Conservation (phyloP, 805 yeast genomes). For the Candida caryicola region DNA sequence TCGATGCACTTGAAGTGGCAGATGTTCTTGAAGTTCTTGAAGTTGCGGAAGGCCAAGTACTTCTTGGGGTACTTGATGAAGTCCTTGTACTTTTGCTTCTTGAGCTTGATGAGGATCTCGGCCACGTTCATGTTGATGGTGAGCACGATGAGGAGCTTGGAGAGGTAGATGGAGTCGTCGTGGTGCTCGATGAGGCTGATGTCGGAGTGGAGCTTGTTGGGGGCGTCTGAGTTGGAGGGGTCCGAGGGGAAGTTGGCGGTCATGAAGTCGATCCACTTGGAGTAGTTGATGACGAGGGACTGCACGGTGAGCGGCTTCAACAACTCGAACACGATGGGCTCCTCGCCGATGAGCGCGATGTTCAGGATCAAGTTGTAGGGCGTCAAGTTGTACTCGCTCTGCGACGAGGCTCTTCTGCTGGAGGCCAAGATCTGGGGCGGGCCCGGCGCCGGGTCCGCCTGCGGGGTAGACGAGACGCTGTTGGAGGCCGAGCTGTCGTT, state of each 20-base stretch:
- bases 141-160: constrained; percentile 24
- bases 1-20: constrained; percentile 29
- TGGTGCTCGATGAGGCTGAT: constrained; percentile 21
- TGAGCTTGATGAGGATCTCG: constrained; percentile 30
- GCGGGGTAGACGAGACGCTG: not conserved
- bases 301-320: constrained; percentile 29
- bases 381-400: constrained; percentile 14
- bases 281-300: constrained; percentile 20
- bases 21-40: constrained; percentile 24
- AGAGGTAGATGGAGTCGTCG: constrained; percentile 26
- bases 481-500: not conserved
- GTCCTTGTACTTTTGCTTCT: constrained; percentile 21
- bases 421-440: not conserved
- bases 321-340: constrained; percentile 25
- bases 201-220: constrained; percentile 7
- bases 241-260: constrained; percentile 12
- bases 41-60: constrained; percentile 14
- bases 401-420: not conserved
- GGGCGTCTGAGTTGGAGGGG: not conserved
- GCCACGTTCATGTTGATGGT: constrained; percentile 26
- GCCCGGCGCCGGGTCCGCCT: not conserved
- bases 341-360: constrained; percentile 22
- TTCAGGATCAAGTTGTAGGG: constrained; percentile 24
- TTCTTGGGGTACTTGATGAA: constrained; percentile 18
- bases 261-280: constrained; percentile 23